Conservation (phyloP, 805 yeast species). For the Metschnikowia henanensis region DNA sequence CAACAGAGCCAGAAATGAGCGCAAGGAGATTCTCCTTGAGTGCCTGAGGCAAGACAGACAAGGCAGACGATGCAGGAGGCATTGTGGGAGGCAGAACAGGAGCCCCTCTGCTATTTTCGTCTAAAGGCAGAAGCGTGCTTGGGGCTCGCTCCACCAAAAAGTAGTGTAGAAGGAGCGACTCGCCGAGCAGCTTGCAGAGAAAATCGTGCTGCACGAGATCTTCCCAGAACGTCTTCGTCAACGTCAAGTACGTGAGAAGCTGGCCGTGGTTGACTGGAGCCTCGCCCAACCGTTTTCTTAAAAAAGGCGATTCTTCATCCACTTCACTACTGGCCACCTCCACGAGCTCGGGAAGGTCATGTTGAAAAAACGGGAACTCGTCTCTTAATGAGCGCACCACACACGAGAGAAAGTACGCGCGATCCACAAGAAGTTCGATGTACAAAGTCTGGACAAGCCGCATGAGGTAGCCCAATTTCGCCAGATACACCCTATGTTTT, state of each 20-base stretch:
- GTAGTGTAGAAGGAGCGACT: constrained; percentile 52
- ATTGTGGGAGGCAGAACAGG: too few species aligned
- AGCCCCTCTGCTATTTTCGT: too few species aligned
- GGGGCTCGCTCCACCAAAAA: constrained; percentile 36
- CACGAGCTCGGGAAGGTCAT: constrained; percentile 25
- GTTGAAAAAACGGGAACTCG: constrained; percentile 31
- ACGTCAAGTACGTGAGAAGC: constrained; percentile 39
- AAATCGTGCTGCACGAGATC: constrained; percentile 57
- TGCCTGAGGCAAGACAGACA: constrained; percentile 9
- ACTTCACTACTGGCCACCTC: constrained; percentile 18
- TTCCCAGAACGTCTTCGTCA: constrained; percentile 70
- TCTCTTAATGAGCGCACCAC: constrained; percentile 51
- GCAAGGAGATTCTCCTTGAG: constrained; percentile 29
- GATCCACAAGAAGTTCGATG: constrained; percentile 66
- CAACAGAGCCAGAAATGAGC: constrained; percentile 30
- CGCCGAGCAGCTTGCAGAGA: constrained; percentile 64
- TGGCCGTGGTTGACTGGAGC: constrained; percentile 34
- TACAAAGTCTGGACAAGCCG: constrained; percentile 64
- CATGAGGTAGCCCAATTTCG: constrained; percentile 57
- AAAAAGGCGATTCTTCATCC: constrained; percentile 23
- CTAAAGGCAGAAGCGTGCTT: too few species aligned
- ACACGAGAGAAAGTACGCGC: constrained; percentile 61
- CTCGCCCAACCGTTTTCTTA: constrained; percentile 1
- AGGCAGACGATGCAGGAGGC: too few species aligned
- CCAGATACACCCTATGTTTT: constrained; percentile 42